Conservation (phyloP, 345 rosid genomes). For the Brassica incana region DNA sequence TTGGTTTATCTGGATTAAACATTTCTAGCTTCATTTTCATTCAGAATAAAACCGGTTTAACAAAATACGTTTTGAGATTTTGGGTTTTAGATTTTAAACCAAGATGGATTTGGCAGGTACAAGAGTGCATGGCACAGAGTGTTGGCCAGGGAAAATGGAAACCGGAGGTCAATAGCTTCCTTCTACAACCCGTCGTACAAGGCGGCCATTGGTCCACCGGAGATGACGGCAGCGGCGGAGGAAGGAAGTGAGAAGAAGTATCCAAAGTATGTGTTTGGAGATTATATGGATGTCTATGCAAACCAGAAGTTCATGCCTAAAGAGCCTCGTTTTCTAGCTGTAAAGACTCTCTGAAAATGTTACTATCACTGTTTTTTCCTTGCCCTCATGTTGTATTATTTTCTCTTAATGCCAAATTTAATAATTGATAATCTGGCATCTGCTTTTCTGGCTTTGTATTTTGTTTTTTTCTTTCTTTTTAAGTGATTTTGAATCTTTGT, state of each 20-base stretch:
- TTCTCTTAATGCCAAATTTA: conserved; percentile 24
- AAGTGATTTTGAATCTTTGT: conserved; percentile 30
- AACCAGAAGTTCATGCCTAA: conserved; percentile 86
- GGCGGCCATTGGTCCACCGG: conserved; percentile 79
- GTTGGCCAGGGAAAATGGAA: conserved; percentile 50
- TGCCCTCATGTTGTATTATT: neutral
- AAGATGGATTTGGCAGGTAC: conserved; percentile 42
- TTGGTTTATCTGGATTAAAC: neutral
- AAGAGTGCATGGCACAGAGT: conserved; percentile 92
- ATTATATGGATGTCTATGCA: conserved; percentile 88
- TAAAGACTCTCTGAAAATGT: conserved; percentile 45
- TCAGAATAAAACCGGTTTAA: neutral
- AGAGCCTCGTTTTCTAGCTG: conserved; percentile 85
- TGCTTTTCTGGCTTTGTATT: conserved; percentile 1
- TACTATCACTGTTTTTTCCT: conserved; percentile 22
- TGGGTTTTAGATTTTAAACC: neutral
- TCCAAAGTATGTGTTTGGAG: conserved; percentile 82
- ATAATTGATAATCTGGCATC: conserved; percentile 27
- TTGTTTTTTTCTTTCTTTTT: neutral
- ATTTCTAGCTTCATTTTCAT: neutral
- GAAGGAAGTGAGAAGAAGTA: conserved; percentile 39
- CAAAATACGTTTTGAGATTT: neutral
- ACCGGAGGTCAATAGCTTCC: conserved; percentile 81
- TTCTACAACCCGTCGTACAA: conserved; percentile 78
- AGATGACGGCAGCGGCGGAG: conserved; percentile 36